Percentiles rank a stretch among this genome's conserved stretches.
Evolutionary conservation across 768 basidiomycete genomes (phyloP).

Genomic region (Asterophora lycoperdoides): DNA sequence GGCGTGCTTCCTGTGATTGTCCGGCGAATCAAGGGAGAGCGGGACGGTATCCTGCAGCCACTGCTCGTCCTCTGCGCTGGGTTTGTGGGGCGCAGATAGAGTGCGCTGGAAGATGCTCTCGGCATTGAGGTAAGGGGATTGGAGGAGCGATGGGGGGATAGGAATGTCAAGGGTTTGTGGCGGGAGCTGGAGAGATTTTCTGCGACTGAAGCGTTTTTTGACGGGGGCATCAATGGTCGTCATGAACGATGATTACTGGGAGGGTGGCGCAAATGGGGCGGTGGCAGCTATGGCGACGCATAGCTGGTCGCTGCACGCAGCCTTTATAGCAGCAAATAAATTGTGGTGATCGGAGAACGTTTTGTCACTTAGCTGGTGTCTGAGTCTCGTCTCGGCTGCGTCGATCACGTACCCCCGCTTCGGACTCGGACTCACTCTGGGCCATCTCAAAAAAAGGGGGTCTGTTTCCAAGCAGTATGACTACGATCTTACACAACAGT

Average conservation of each 20-base stretch:
- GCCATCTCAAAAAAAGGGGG: not conserved
- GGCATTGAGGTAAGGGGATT: slow-evolving; percentile 52
- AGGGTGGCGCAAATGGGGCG: not conserved
- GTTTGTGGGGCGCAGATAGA: slow-evolving; percentile 28
- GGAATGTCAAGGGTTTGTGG: slow-evolving; percentile 36
- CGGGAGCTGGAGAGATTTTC: slow-evolving; percentile 35
- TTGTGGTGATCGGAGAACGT: slow-evolving; percentile 2
- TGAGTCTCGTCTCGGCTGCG: slow-evolving; percentile 18
- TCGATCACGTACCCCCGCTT: slow-evolving; percentile 9
- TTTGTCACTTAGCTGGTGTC: too few species aligned
- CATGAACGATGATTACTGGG: slow-evolving; percentile 8
- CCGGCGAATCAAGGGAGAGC: slow-evolving; percentile 16
- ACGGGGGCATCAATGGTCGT: slow-evolving; percentile 3
- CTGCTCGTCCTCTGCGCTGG: slow-evolving; percentile 49
- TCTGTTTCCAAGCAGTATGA: not conserved
- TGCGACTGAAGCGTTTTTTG: slow-evolving; percentile 19
- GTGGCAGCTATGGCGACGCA: not conserved
- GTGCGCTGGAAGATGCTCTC: slow-evolving; percentile 44
- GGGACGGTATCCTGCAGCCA: slow-evolving; percentile 68
- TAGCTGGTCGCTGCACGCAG: not conserved
- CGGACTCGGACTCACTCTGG: not conserved
- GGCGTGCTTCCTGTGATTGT: slow-evolving; percentile 3
- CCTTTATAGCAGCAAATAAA: slow-evolving; percentile 1
- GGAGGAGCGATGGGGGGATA: slow-evolving; percentile 53
- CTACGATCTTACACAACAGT: slow-evolving; percentile 2